Conservation (phyloP, 2,329 filamentous ascomycete genomes). For the Venturia nashicola region DNA sequence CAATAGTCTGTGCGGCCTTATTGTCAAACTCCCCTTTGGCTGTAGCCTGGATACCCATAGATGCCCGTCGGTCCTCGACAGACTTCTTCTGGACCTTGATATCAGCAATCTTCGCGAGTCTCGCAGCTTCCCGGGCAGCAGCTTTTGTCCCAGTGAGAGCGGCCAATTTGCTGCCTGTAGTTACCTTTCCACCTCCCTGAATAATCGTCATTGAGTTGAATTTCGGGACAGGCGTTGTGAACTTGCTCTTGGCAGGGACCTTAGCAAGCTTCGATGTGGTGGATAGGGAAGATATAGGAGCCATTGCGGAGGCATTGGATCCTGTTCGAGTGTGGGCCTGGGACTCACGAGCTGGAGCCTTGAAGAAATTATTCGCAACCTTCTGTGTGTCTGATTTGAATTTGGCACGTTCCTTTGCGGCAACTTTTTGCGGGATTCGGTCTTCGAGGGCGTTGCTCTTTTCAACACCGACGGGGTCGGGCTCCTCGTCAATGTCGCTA, state of each 20-base stretch:
- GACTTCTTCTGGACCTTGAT: not conserved
- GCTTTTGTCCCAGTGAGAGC: not conserved
- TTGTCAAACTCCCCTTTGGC: not conserved
- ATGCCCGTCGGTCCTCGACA: not conserved
- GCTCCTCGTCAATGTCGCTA: not conserved
- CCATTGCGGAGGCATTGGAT: not conserved
- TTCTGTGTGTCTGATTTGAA: not conserved
- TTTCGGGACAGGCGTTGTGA: not conserved
- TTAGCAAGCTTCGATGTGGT: not conserved
- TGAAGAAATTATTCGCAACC: not conserved
- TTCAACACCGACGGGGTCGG: too few species aligned
- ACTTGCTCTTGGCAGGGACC: not conserved
- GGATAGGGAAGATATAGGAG: not conserved
- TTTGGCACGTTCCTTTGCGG: not conserved
- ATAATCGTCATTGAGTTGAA: not conserved
- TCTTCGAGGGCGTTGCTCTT: too few species aligned
- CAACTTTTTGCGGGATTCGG: too few species aligned
- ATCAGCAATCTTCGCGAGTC: not conserved
- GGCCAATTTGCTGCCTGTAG: not conserved
- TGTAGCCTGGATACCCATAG: not conserved
- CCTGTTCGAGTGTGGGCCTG: not conserved
- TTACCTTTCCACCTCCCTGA: not conserved
- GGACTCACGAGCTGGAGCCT: not conserved
- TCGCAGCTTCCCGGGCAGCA: not conserved
- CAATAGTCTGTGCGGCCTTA: not conserved